These are phyloP conservation scores for Trichosporon sp. DNA, from an alignment of 1,284 basidiomycete species.

Conservation along the genomic window DNA sequence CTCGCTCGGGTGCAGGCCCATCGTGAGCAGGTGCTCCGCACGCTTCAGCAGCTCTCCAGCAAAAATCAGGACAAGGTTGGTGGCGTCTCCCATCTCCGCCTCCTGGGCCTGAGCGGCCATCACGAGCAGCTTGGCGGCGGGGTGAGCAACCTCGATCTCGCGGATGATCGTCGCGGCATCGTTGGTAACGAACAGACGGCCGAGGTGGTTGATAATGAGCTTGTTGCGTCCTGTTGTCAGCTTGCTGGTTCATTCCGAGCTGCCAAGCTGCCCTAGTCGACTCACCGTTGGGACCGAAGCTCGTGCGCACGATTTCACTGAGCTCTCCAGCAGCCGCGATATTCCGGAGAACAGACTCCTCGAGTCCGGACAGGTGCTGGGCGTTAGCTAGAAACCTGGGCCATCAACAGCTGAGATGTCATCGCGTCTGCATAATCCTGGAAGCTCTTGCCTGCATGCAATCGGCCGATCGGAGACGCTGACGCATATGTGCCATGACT, in stretches of 20 bases:
- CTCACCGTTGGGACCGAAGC: constrained; percentile 93
- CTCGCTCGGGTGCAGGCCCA: constrained; percentile 96
- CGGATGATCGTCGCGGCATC: constrained; percentile 99
- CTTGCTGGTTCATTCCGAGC: neutral
- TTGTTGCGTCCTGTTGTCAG: constrained; percentile 77
- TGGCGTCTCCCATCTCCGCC: constrained; percentile 96
- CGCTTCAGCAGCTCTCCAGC: constrained; percentile 95
- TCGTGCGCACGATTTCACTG: constrained; percentile 91
- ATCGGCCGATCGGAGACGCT: neutral
- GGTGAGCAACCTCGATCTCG: constrained; percentile 97
- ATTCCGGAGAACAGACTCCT: constrained; percentile 91
- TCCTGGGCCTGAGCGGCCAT: constrained; percentile 98
- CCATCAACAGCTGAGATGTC: too few species aligned
- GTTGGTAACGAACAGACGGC: constrained; percentile 93
- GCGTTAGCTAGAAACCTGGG: neutral
- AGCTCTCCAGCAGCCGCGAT: constrained; percentile 94
- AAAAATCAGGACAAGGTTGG: constrained; percentile 92
- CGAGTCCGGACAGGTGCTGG: constrained; percentile 83
- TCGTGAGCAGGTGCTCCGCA: constrained; percentile 86
- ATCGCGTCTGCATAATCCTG: too few species aligned
- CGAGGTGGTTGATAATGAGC: constrained; percentile 94
- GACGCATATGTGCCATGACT: neutral
- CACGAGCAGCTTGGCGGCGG: constrained; percentile 93
- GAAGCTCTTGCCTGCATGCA: too few species aligned
- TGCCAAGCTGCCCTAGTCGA: constrained; percentile 22